These are phyloP conservation scores for Paramecium sonneborni DNA, from an alignment of 73 alveolate genomes.

Conservation along the genomic window DNA sequence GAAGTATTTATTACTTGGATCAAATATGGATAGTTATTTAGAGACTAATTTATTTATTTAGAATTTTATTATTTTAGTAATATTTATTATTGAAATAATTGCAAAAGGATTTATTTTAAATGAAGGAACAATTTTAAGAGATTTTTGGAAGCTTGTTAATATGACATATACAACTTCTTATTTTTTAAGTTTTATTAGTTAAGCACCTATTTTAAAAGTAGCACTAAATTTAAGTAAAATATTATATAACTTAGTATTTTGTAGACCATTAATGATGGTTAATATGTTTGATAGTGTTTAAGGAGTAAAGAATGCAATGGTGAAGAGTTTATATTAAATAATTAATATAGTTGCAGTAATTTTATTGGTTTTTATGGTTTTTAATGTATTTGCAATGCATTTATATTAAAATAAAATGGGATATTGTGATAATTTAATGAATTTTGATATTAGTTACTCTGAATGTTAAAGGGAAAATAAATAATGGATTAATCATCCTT, in stretches of 20 bases:
- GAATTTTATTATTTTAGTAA: neutral
- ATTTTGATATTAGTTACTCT: neutral
- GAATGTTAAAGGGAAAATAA: neutral
- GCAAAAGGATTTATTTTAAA: neutral
- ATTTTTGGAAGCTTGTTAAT: neutral
- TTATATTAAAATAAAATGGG: neutral
- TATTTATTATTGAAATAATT: neutral
- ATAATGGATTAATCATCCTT: conserved; percentile 12
- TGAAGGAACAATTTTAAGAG: conserved; percentile 17
- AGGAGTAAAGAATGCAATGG: conserved; percentile 38
- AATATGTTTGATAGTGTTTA: conserved; percentile 1
- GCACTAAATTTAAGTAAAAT: neutral
- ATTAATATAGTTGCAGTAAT: neutral
- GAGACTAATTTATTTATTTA: neutral
- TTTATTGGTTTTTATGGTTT: neutral
- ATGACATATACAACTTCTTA: neutral
- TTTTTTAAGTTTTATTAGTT: neutral
- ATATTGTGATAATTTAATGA: conserved; percentile 19
- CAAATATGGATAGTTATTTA: neutral
- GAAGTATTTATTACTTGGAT: neutral
- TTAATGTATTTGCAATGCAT: conserved; percentile 37
- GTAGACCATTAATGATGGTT: conserved; percentile 32
- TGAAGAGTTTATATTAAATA: neutral
- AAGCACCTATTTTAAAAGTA: neutral
- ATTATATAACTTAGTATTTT: neutral